These are phyloP conservation scores for Martensiomyces pterosporus DNA, from an alignment of 192 early-diverging fungal genomes.

Conservation along the genomic window DNA sequence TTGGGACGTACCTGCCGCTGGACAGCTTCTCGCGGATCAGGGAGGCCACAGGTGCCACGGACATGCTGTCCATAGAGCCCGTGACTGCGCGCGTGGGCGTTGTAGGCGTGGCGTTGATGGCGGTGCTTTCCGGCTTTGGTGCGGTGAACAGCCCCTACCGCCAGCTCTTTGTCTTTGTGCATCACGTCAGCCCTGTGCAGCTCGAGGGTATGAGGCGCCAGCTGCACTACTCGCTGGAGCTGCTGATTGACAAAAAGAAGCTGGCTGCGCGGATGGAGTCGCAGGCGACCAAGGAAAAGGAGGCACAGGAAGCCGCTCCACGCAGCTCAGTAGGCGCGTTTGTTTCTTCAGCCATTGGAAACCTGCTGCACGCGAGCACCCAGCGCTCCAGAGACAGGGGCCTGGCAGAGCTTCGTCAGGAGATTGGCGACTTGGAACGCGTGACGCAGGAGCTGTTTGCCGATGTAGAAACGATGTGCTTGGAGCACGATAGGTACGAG, in stretches of 20 bases:
- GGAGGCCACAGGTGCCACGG: conserved; percentile 31
- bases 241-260: conserved; percentile 66
- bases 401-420: conserved; percentile 31
- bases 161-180: conserved; percentile 76
- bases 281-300: conserved; percentile 14
- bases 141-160: conserved; percentile 90
- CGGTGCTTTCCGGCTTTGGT: conserved; percentile 89
- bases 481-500: conserved; percentile 63
- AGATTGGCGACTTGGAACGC: conserved; percentile 54
- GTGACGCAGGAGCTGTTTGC: conserved; percentile 66
- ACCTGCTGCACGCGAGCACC: conserved; percentile 19
- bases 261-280: conserved; percentile 46
- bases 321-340: conserved; percentile 16
- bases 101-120: conserved; percentile 91
- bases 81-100: conserved; percentile 81
- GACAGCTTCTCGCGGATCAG: conserved; percentile 48
- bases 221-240: conserved; percentile 61
- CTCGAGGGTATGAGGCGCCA: conserved; percentile 61
- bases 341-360: conserved; percentile 22
- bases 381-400: conserved; percentile 10
- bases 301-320: conserved; percentile 3
- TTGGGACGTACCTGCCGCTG: conserved; percentile 58
- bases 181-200: conserved; percentile 52
- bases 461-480: conserved; percentile 77
- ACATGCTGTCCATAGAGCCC: conserved; percentile 57